These are phyloP conservation scores for Tuber aestivum DNA, from an alignment of 495 filamentous ascomycete genomes.

Conservation along the genomic window DNA sequence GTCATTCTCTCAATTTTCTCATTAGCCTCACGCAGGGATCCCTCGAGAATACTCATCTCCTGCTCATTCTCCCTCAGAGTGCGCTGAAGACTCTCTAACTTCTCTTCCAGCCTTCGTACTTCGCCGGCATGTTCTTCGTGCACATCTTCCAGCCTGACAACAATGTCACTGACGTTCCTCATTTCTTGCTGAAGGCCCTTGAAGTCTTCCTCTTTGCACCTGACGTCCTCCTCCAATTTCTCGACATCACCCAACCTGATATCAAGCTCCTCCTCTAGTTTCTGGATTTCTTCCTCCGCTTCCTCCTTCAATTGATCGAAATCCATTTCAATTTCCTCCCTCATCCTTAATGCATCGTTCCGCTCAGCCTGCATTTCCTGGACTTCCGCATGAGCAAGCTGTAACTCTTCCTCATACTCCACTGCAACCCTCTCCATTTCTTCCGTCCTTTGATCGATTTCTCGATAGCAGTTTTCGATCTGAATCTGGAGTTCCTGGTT, in stretches of 20 bases:
- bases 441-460: constrained; percentile 62
- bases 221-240: constrained; percentile 61
- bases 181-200: constrained; percentile 82
- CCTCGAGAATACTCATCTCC: constrained; percentile 71
- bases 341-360: constrained; percentile 71
- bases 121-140: constrained; percentile 52
- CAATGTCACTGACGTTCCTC: constrained; percentile 75
- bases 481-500: constrained; percentile 65
- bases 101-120: constrained; percentile 42
- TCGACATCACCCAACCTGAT: constrained; percentile 66
- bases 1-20: constrained; percentile 76
- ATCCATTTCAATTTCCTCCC: constrained; percentile 72
- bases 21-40: constrained; percentile 69
- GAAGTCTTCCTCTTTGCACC: constrained; percentile 72
- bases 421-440: constrained; percentile 56
- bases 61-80: constrained; percentile 68
- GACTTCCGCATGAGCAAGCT: constrained; percentile 70
- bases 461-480: constrained; percentile 44
- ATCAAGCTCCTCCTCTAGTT: constrained; percentile 72
- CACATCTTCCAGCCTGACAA: constrained; percentile 81
- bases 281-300: constrained; percentile 74
- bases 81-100: constrained; percentile 67
- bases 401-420: constrained; percentile 68
- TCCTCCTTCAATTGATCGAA: constrained; percentile 73
- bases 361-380: constrained; percentile 77